Conservation (phyloP, 495 filamentous ascomycete species). For the Daldinia vernicosa region DNA sequence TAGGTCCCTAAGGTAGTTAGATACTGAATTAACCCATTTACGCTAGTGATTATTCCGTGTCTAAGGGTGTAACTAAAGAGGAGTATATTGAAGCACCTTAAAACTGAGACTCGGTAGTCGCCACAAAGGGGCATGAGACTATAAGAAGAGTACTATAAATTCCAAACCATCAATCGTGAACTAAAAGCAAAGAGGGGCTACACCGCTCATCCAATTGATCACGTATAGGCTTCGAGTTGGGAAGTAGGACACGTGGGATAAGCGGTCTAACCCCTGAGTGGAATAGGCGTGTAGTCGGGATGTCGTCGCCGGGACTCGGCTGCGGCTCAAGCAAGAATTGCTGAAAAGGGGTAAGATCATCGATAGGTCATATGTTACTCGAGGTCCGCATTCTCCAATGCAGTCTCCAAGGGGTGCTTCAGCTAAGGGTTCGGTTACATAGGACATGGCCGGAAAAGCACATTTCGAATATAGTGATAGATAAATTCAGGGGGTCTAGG, state of each 20-base stretch:
- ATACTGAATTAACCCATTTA: not conserved
- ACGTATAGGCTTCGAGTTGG: not conserved
- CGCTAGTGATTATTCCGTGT: not conserved
- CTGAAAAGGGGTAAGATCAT: slow-evolving; percentile 39
- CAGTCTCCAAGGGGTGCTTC: slow-evolving; percentile 9
- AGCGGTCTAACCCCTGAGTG: slow-evolving; percentile 29
- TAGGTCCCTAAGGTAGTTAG: not conserved
- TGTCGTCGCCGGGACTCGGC: slow-evolving; percentile 41
- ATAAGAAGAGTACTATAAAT: slow-evolving; percentile 9
- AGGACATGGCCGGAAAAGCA: slow-evolving; percentile 21
- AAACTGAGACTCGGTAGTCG: not conserved
- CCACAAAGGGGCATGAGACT: slow-evolving; percentile 7
- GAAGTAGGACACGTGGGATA: slow-evolving; percentile 35
- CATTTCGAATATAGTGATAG: slow-evolving; percentile 21
- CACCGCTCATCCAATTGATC: slow-evolving; percentile 11
- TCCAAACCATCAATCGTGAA: not conserved
- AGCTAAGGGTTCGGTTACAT: slow-evolving; percentile 37
- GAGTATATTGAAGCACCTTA: too few relatives aligned
- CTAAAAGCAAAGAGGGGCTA: slow-evolving; percentile 10
- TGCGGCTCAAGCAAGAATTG: slow-evolving; percentile 38
- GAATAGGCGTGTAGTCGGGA: slow-evolving; percentile 29
- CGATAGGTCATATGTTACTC: slow-evolving; percentile 38
- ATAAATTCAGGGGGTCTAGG: slow-evolving; percentile 26
- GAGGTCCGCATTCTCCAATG: slow-evolving; percentile 34
- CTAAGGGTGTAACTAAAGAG: too few relatives aligned